phyloP scores from a whole-genome alignment of 2,329 filamentous ascomycete genomes.

The Beauveria medogensis region DNA sequence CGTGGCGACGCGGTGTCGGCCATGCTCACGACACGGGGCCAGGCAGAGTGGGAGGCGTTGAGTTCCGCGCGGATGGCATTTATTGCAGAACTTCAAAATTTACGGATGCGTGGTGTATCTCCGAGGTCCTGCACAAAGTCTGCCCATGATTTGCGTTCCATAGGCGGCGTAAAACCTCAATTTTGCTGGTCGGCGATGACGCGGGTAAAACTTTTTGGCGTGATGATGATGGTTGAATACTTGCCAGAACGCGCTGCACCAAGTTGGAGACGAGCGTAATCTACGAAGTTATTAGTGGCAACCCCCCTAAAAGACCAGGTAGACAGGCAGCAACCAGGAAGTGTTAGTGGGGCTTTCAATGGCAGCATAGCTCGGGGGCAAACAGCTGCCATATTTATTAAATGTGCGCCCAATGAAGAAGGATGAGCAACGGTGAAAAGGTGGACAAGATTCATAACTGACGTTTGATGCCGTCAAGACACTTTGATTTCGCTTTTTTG shows the following conservation, averaged over 20 bases:
- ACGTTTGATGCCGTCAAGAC: too few species aligned
- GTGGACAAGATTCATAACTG: too few species aligned
- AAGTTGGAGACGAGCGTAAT: not conserved
- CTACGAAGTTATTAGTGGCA: not conserved
- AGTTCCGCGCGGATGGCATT: slow-evolving; percentile 50
- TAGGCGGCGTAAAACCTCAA: slow-evolving; percentile 37
- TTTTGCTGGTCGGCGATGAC: slow-evolving; percentile 19
- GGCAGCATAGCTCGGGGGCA: not conserved
- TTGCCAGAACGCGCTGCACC: not conserved
- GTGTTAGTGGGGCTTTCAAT: not conserved
- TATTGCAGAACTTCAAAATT: slow-evolving; percentile 47
- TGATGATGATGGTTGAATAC: slow-evolving; percentile 10
- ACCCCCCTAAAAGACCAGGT: not conserved
- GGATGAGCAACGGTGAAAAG: too few species aligned
- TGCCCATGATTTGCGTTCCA: slow-evolving; percentile 47
- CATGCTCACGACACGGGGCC: slow-evolving; percentile 43
- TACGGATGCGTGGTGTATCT: slow-evolving; percentile 39
- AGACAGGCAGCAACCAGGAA: not conserved
- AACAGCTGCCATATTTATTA: not conserved
- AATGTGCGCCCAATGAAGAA: not conserved
- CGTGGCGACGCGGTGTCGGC: slow-evolving; percentile 51
- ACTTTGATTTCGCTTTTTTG: not conserved
- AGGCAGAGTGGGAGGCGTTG: slow-evolving; percentile 39
- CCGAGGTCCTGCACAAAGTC: slow-evolving; percentile 38
- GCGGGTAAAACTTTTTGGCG: slow-evolving; percentile 38